phyloP scores from a whole-genome alignment of 2,329 filamentous ascomycete species.

The Ophiocordyceps australis region DNA sequence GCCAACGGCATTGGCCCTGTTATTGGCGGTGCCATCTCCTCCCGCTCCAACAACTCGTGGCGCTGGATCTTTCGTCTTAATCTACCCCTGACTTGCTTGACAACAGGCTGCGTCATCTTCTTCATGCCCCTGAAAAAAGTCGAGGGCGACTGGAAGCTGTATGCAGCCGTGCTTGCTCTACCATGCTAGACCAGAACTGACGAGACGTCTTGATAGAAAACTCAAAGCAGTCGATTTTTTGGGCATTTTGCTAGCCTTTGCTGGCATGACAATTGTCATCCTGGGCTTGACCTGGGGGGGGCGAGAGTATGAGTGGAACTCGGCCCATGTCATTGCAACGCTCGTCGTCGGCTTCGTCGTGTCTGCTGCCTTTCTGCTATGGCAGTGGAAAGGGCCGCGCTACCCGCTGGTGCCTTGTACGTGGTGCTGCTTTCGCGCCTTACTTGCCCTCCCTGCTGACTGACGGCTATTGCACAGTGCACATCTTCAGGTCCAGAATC shows the following conservation, averaged over 20 bases:
- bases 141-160: conserved; percentile 28
- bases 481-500: conserved; percentile 33
- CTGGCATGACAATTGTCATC: conserved; percentile 24
- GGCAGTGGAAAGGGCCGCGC: conserved; percentile 29
- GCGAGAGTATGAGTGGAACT: conserved; percentile 36
- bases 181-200: too few species aligned
- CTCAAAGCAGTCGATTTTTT: conserved; percentile 31
- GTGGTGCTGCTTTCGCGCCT: conserved; percentile 5
- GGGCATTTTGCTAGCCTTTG: conserved; percentile 25
- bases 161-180: conserved; percentile 2
- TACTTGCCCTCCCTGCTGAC: not conserved
- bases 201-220: conserved; percentile 18
- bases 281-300: conserved; percentile 41
- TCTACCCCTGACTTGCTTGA: conserved; percentile 28
- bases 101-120: conserved; percentile 27
- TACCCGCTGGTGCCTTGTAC: conserved; percentile 27
- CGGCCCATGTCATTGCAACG: conserved; percentile 32
- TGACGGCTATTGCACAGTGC: conserved; percentile 11
- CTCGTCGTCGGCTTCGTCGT: conserved; percentile 28
- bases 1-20: conserved; percentile 35
- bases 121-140: conserved; percentile 39
- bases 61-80: conserved; percentile 37
- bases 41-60: conserved; percentile 24
- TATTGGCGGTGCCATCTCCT: conserved; percentile 30
- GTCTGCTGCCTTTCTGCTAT: conserved; percentile 30